A percentile compares a stretch with the other conserved stretches of the same genome.
These are phyloP conservation scores for Tympanopsis confertula DNA, from an alignment of 2,329 filamentous ascomycete species.

Conservation along the genomic window DNA sequence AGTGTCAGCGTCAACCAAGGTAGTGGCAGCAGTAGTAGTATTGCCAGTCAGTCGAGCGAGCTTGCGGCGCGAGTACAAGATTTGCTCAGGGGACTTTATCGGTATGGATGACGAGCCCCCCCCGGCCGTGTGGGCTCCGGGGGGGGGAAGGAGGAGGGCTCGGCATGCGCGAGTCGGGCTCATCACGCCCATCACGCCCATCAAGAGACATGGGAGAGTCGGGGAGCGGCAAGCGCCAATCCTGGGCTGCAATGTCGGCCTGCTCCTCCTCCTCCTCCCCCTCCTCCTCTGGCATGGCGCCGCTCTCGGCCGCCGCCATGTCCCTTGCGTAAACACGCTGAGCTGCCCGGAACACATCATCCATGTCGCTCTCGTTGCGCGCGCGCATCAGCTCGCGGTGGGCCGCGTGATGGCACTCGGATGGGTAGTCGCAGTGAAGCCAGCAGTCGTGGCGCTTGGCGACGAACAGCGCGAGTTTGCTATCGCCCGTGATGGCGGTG, in stretches of 20 bases:
- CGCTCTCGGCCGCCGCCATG: too few relatives aligned
- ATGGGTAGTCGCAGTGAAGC: conserved; percentile 14
- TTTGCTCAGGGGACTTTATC: too few relatives aligned
- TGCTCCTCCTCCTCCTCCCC: neutral
- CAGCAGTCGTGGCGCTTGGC: conserved; percentile 10
- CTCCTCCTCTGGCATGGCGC: neutral
- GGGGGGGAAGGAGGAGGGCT: too few relatives aligned
- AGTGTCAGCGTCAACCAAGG: neutral
- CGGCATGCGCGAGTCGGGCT: too few relatives aligned
- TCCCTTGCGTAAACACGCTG: too few relatives aligned
- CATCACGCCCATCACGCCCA: too few relatives aligned
- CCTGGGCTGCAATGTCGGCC: too few relatives aligned
- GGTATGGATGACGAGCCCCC: too few relatives aligned
- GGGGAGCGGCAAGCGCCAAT: too few relatives aligned
- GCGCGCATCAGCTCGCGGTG: neutral
- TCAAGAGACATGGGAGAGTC: too few relatives aligned
- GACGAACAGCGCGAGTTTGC: conserved; percentile 7
- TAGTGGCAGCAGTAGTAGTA: neutral
- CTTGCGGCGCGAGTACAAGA: neutral
- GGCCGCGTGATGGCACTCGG: conserved; percentile 10
- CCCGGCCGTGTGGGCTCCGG: too few relatives aligned
- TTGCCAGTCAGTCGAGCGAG: neutral
- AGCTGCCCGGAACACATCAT: too few relatives aligned
- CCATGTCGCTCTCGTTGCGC: neutral
- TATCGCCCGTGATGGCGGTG: neutral